These are phyloP conservation scores for Chaetomium globosum DNA, from an alignment of 2,329 filamentous ascomycete species.

Conservation along the genomic window DNA sequence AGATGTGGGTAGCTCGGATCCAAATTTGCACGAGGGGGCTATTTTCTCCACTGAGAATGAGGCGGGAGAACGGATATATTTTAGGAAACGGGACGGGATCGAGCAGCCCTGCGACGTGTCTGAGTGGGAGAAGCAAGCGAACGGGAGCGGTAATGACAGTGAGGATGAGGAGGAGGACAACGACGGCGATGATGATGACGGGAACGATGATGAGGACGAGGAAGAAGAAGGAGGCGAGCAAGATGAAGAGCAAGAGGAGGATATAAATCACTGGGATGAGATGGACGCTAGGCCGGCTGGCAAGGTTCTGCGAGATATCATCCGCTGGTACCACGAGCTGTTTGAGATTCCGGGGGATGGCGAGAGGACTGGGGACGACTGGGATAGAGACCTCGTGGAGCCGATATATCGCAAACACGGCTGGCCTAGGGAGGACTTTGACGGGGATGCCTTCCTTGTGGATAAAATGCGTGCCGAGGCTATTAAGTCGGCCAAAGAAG, in stretches of 20 bases:
- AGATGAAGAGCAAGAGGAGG: slow-evolving; percentile 14
- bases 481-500: neutral
- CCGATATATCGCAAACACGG: slow-evolving; percentile 34
- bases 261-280: slow-evolving; percentile 20
- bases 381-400: slow-evolving; percentile 19
- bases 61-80: neutral
- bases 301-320: slow-evolving; percentile 33
- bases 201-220: neutral
- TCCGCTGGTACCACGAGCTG: slow-evolving; percentile 31
- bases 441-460: slow-evolving; percentile 33
- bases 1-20: neutral
- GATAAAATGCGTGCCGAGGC: slow-evolving; percentile 15
- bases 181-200: slow-evolving; percentile 12
- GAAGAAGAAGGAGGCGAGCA: neutral
- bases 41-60: neutral
- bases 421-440: slow-evolving; percentile 33
- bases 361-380: slow-evolving; percentile 8
- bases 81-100: neutral
- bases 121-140: neutral
- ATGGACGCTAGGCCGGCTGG: slow-evolving; percentile 22
- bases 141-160: no score
- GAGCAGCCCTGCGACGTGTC: neutral
- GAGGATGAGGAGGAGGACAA: neutral
- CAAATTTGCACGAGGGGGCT: neutral
- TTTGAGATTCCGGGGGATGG: slow-evolving; percentile 29